These are phyloP conservation scores for Trichopus zeylanicus DNA, from an alignment of 116 monocot genomes.

Conservation along the genomic window DNA sequence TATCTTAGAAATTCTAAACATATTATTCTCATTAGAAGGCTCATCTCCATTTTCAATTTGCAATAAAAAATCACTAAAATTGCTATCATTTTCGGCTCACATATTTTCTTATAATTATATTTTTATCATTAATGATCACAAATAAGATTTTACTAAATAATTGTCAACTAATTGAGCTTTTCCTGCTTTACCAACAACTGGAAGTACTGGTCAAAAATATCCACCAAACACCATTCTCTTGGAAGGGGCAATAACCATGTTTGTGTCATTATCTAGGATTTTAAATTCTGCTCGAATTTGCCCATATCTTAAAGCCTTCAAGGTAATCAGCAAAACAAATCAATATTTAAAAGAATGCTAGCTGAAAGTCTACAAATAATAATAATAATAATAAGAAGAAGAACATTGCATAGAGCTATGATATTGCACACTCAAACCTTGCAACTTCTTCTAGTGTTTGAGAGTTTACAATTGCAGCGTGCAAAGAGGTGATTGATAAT, in stretches of 20 bases:
- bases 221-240: no score
- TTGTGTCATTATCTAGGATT: slow-evolving; percentile 27
- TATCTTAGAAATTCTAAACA: no score
- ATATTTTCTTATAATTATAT: no score
- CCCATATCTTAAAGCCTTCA: slow-evolving; percentile 77
- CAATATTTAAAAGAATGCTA: background rate
- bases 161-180: no score
- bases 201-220: no score
- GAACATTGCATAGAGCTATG: background rate
- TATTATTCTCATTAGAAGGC: no score
- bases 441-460: slow-evolving; percentile 98
- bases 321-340: background rate
- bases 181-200: no score
- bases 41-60: no score
- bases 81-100: no score
- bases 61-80: no score
- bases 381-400: background rate
- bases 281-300: slow-evolving; percentile 76
- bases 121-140: no score
- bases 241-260: slow-evolving; percentile 7
- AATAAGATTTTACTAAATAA: no score
- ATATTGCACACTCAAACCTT: slow-evolving; percentile 71
- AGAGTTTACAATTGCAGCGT: slow-evolving; percentile 97
- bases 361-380: background rate
- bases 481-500: slow-evolving; percentile 4